A percentile compares a stretch with the other conserved stretches of the same genome.
These are phyloP conservation scores for Picochlorum sp. DNA, from an alignment of 139 green algal species.

Conservation along the genomic window DNA sequence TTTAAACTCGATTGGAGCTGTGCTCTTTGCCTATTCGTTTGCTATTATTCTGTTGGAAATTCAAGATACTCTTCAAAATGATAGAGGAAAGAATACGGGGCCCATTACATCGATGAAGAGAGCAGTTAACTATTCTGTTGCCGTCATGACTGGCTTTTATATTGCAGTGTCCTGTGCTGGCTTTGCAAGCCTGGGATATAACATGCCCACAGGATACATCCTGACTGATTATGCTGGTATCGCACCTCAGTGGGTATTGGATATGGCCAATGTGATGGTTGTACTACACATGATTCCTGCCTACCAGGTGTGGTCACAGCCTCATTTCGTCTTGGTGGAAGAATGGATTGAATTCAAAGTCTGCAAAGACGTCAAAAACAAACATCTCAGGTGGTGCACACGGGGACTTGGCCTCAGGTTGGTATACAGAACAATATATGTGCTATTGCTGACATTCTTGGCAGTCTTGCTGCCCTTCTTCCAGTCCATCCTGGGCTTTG, in stretches of 20 bases:
- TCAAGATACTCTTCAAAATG: conserved; percentile 23
- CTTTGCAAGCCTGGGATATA: conserved; percentile 26
- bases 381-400: neutral
- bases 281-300: conserved; percentile 21
- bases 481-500: conserved; percentile 16
- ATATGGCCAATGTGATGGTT: conserved; percentile 37
- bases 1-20: conserved; percentile 16
- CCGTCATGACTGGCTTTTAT: conserved; percentile 25
- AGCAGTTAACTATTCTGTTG: conserved; percentile 13
- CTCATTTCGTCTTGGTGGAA: conserved; percentile 10
- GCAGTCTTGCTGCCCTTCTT: conserved; percentile 28
- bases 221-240: conserved; percentile 15
- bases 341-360: neutral
- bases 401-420: neutral
- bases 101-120: conserved; percentile 13
- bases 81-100: neutral
- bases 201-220: conserved; percentile 16
- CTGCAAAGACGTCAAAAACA: neutral
- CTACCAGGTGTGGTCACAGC: conserved; percentile 28
- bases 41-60: conserved; percentile 27
- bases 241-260: conserved; percentile 27
- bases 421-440: conserved; percentile 15
- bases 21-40: conserved; percentile 25
- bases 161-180: conserved; percentile 20
- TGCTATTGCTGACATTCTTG: conserved; percentile 17